These are phyloP conservation scores for Epichloe bromicola DNA, from an alignment of 2,329 filamentous ascomycete species.

Conservation along the genomic window DNA sequence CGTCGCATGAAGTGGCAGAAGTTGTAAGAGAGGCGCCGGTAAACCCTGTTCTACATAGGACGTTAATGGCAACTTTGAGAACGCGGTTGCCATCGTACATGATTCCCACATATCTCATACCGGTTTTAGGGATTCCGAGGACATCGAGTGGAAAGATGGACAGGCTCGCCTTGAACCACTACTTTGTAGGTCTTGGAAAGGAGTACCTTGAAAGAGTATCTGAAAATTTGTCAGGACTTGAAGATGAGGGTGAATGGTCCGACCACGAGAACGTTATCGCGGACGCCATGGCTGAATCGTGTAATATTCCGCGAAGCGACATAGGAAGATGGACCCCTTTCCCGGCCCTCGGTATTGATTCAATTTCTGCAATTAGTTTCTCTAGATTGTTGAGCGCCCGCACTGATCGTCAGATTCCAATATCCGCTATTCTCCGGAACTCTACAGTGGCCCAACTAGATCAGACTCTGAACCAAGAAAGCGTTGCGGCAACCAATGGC, in stretches of 20 bases:
- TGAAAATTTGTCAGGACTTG: constrained; percentile 13
- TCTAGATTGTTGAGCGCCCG: constrained; percentile 40
- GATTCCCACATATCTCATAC: constrained; percentile 63
- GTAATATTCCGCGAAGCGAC: constrained; percentile 28
- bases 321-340: constrained; percentile 59
- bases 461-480: constrained; percentile 10
- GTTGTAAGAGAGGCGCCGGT: constrained; percentile 26
- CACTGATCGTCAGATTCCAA: constrained; percentile 38
- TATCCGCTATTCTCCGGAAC: constrained; percentile 58
- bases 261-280: constrained; percentile 43
- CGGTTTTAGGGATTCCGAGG: constrained; percentile 54
- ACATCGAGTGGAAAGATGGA: constrained; percentile 68
- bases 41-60: constrained; percentile 20
- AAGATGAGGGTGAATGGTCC: constrained; percentile 33
- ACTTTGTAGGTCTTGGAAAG: constrained; percentile 33
- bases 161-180: constrained; percentile 34
- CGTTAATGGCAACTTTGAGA: constrained; percentile 41
- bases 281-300: constrained; percentile 35
- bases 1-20: constrained; percentile 24
- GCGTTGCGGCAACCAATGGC: not conserved
- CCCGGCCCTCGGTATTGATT: constrained; percentile 68
- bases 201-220: constrained; percentile 28
- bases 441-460: constrained; percentile 52
- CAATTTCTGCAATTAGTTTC: constrained; percentile 64
- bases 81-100: constrained; percentile 58